Evolutionary conservation across 2,329 filamentous ascomycete species (phyloP), one percentile per base, ranked within the genome.

Genomic region (Amauroascus verrucosus): DNA sequence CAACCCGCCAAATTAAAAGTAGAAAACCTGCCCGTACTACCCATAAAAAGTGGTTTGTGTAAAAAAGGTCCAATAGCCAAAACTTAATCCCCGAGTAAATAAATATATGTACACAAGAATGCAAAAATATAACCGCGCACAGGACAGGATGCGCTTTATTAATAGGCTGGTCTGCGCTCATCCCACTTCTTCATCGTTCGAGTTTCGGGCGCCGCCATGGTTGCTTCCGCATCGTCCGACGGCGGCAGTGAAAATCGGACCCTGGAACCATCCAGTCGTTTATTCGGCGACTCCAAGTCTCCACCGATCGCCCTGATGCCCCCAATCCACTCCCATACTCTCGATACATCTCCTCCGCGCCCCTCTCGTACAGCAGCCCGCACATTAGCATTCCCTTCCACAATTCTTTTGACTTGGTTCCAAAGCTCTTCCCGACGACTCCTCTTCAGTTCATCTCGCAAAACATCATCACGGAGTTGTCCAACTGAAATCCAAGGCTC

Each of bases 361-460:
- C 70, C 70, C 64, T 81, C 80, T 70, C 78, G 85, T 73, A 74
- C 89, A 72, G 78, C 90, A 70, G 71, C 87, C 40, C 93, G 80
- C 14, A 98, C 85, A 64, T 98, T 98, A 56, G 87, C 86, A 67
- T 98, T 98, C 68, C 84, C 83, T 70, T 98, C 93, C 0, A 98
- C 90, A 50, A 97, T 85, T 49, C 77, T 80, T 60, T 82, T 80
- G 18, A 98, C 93, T 48, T 82, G 81, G 58, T 82, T 78, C 93
- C 94, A 98, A 48, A 98, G 75, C 53, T 81, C 80, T 64, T 93
- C 85, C 35, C 93, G 79, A 61, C 89, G 81, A 7, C 77, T 76
- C 18, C 90, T 77, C 2, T 80, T 84, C 67, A 96, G 88, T 57
- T 95, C 83, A 26, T 85, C 81, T 18, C 91, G 78, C 37, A 98